Percentiles rank a stretch among this genome's conserved stretches.
phyloP scores from a whole-genome alignment of 2,329 filamentous ascomycete genomes.

The Fusarium avenaceum region DNA sequence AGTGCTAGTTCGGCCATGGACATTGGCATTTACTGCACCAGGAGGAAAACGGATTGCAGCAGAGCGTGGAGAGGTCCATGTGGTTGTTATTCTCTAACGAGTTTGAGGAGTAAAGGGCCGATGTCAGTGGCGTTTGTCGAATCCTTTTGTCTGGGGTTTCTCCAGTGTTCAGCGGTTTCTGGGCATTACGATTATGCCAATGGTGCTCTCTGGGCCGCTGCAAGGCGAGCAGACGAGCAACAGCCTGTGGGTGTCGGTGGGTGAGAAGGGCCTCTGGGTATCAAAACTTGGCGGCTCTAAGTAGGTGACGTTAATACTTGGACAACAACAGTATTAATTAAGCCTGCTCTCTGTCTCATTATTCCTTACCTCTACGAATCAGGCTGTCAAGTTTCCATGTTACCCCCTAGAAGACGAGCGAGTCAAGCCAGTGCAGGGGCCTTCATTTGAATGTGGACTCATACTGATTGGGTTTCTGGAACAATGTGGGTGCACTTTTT shows the following conservation, averaged over 20 bases:
- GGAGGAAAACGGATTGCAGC: conserved; percentile 5
- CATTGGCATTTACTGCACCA: conserved; percentile 7
- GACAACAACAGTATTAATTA: not conserved
- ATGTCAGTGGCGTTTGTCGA: conserved; percentile 46
- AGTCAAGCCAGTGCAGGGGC: conserved; percentile 24
- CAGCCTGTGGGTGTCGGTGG: not conserved
- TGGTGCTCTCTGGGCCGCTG: conserved; percentile 7
- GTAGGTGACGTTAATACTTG: not conserved
- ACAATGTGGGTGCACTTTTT: conserved; percentile 17
- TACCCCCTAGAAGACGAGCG: conserved; percentile 15
- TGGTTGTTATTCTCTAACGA: conserved; percentile 33
- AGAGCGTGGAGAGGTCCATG: conserved; percentile 19
- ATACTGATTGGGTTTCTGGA: conserved; percentile 36
- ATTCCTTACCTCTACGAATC: not conserved
- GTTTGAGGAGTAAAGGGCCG: conserved; percentile 43
- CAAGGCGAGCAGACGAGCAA: conserved; percentile 20
- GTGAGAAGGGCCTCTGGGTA: not conserved
- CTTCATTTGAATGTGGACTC: conserved; percentile 10
- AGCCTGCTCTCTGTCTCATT: not conserved
- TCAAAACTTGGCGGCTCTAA: not conserved
- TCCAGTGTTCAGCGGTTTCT: conserved; percentile 14
- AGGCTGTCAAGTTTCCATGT: not conserved
- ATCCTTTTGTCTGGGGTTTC: conserved; percentile 31
- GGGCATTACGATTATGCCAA: not conserved
- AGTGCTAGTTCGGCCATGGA: conserved; percentile 1